These are phyloP conservation scores for Colletotrichum caudatum DNA, from an alignment of 2,329 filamentous ascomycete genomes.

Conservation along the genomic window DNA sequence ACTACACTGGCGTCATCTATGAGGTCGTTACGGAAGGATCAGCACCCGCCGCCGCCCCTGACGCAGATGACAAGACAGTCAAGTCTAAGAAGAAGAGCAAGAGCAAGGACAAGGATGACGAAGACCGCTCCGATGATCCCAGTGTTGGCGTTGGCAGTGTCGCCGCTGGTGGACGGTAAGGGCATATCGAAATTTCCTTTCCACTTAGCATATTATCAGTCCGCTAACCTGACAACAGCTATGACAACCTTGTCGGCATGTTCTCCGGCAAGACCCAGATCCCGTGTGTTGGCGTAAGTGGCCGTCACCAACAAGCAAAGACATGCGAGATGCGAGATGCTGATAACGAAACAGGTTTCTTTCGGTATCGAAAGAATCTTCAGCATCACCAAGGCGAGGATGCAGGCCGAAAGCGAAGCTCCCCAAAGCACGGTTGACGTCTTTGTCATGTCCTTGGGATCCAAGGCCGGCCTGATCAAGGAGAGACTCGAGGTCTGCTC, in stretches of 20 bases:
- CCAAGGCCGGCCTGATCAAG: constrained; percentile 82
- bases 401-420: constrained; percentile 68
- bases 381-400: constrained; percentile 82
- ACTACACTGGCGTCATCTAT: constrained; percentile 86
- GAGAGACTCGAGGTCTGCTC: constrained; percentile 86
- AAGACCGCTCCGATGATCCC: constrained; percentile 82
- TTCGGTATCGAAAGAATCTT: constrained; percentile 98
- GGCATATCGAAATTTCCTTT: constrained; percentile 51
- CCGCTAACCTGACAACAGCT: constrained; percentile 71
- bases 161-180: constrained; percentile 75
- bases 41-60: constrained; percentile 61
- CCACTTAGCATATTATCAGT: neutral
- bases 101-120: constrained; percentile 65
- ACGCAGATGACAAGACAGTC: constrained; percentile 50
- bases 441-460: constrained; percentile 94
- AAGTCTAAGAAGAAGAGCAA: constrained; percentile 63
- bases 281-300: constrained; percentile 77
- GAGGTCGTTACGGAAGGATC: constrained; percentile 88
- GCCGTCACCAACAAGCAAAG: neutral
- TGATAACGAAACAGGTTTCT: constrained; percentile 70
- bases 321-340: constrained; percentile 27
- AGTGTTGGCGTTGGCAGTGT: constrained; percentile 87
- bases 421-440: constrained; percentile 80
- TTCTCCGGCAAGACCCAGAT: constrained; percentile 88
- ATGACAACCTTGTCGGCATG: constrained; percentile 95